phyloP scores from a whole-genome alignment of 352 stramenopile species.

The Globisporangium carolinianum region DNA sequence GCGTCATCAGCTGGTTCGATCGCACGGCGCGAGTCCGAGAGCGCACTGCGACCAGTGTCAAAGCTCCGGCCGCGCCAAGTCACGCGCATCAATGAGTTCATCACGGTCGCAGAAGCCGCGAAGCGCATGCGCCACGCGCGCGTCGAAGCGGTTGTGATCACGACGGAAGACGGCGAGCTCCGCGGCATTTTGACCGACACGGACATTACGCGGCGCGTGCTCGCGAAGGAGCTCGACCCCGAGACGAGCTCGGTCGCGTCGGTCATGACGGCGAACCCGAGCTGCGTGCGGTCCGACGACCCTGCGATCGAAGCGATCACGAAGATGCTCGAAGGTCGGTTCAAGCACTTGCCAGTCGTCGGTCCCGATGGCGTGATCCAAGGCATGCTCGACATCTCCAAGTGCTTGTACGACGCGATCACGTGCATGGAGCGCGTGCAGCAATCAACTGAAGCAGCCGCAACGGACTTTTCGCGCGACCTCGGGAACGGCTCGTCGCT shows the following conservation, averaged over 20 bases:
- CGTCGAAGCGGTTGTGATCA: constrained; percentile 82
- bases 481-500: constrained; percentile 60
- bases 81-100: constrained; percentile 82
- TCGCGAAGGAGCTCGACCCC: constrained; percentile 77
- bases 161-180: constrained; percentile 73
- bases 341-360: constrained; percentile 84
- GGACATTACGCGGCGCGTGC: constrained; percentile 77
- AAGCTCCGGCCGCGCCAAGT: constrained; percentile 75
- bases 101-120: constrained; percentile 78
- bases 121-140: constrained; percentile 77
- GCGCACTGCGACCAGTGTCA: constrained; percentile 66
- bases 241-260: constrained; percentile 69
- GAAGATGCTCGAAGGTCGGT: constrained; percentile 84
- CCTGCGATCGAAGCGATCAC: constrained; percentile 83
- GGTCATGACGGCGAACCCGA: constrained; percentile 82
- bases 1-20: constrained; percentile 42
- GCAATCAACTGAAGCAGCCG: constrained; percentile 72
- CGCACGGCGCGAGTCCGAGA: constrained; percentile 46
- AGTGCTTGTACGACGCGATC: constrained; percentile 86
- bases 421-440: constrained; percentile 84
- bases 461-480: constrained; percentile 75
- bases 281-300: constrained; percentile 74
- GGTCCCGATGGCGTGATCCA: constrained; percentile 59
- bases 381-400: constrained; percentile 88
- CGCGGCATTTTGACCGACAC: constrained; percentile 84